A percentile compares a stretch with the other conserved stretches of the same genome.
Evolutionary conservation across 202 grass and related monocot genomes (phyloP).

Genomic region (Schoenoplectus tabernaemontani): DNA sequence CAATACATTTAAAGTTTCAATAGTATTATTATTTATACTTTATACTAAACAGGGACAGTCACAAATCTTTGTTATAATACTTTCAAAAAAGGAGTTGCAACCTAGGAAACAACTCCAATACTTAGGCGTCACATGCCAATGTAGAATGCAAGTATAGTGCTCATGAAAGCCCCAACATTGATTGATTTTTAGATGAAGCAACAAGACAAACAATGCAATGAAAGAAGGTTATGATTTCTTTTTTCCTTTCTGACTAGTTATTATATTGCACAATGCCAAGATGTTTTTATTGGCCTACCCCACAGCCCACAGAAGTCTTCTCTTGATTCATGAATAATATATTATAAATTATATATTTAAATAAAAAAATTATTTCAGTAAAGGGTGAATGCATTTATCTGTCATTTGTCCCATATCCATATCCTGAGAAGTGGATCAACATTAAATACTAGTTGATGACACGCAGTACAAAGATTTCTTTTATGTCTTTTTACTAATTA

Average conservation of each 20-base stretch:
- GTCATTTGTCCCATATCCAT: not conserved
- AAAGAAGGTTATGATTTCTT: conserved; percentile 11
- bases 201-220: conserved; percentile 22
- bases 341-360: not conserved
- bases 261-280: conserved; percentile 16
- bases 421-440: not conserved
- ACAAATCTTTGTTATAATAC: not conserved
- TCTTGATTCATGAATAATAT: conserved; percentile 5
- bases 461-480: not conserved
- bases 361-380: not conserved
- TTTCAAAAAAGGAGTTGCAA: conserved; percentile 34
- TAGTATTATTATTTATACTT: not conserved
- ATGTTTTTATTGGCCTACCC: conserved; percentile 2
- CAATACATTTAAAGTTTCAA: not conserved
- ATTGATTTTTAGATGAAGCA: conserved; percentile 11
- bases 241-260: not conserved
- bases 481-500: not conserved
- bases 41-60: not conserved
- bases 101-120: conserved; percentile 39
- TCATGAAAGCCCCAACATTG: conserved; percentile 16
- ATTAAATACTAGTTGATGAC: not conserved
- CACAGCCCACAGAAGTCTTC: conserved; percentile 15
- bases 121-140: conserved; percentile 27
- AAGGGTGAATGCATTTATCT: not conserved
- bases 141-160: conserved; percentile 16